A percentile compares a stretch with the other conserved stretches of the same genome.
phyloP scores from a whole-genome alignment of 495 filamentous ascomycete species.

The Aspergillus heteromorphus region DNA sequence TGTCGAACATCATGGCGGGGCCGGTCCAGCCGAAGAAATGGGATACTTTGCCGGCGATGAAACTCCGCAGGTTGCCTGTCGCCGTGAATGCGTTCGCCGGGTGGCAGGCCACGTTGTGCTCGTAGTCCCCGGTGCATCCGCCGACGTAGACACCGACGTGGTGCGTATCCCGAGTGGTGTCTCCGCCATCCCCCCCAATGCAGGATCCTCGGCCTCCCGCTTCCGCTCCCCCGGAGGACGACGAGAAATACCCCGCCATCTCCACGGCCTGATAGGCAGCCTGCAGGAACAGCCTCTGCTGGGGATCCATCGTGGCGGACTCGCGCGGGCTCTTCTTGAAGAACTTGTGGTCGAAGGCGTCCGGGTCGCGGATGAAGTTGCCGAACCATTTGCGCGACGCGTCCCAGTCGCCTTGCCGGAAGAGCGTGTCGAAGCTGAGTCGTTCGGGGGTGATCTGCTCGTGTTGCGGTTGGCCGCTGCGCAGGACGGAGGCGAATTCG shows the following conservation, averaged over 20 bases:
- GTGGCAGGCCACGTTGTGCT: constrained; percentile 27
- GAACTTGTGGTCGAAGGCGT: constrained; percentile 47
- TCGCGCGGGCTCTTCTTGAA: constrained; percentile 45
- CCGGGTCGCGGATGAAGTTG: constrained; percentile 38
- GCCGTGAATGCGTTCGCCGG: constrained; percentile 30
- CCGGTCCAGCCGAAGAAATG: constrained; percentile 36
- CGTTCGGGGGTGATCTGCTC: constrained; percentile 22
- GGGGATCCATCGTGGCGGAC: constrained; percentile 42
- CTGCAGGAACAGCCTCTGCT: constrained; percentile 44
- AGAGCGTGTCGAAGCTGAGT: constrained; percentile 24
- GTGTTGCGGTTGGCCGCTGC: constrained; percentile 36
- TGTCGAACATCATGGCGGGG: constrained; percentile 27
- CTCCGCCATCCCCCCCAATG: too few species aligned
- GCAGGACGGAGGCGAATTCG: constrained; percentile 39
- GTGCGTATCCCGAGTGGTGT: too few species aligned
- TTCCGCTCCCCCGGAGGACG: too few species aligned
- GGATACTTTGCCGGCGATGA: constrained; percentile 11
- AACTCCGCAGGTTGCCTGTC: constrained; percentile 20
- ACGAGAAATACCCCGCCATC: constrained; percentile 36
- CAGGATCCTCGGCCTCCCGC: too few species aligned
- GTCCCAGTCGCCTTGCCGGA: constrained; percentile 11
- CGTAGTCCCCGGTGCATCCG: constrained; percentile 23
- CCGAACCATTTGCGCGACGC: constrained; percentile 36
- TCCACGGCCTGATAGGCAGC: constrained; percentile 43
- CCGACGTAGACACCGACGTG: constrained; percentile 31